Percentiles rank a stretch among this genome's conserved stretches.
Evolutionary conservation across 2,329 filamentous ascomycete genomes (phyloP).

Genomic region (Sordariomycetes sp.): DNA sequence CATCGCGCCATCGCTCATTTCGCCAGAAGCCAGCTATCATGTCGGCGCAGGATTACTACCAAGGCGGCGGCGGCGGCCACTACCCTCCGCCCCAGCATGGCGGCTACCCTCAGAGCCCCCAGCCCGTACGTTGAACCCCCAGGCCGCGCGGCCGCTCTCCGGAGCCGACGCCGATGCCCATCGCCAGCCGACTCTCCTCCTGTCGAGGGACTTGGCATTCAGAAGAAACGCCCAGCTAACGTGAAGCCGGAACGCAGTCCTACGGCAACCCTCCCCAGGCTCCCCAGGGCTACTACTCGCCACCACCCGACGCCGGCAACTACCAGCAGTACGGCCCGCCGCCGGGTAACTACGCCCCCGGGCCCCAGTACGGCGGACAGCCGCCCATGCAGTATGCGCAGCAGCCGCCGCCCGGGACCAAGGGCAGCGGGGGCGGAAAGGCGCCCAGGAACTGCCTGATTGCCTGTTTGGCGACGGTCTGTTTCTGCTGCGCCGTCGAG

Average conservation of each 20-base stretch:
- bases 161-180: too few relatives aligned
- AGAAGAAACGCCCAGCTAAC: neutral
- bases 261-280: constrained; percentile 4
- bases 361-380: constrained; percentile 10
- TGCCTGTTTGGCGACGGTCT: constrained; percentile 37
- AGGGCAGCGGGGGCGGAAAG: constrained; percentile 17
- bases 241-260: neutral
- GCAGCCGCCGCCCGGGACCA: constrained; percentile 17
- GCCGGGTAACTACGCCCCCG: constrained; percentile 1
- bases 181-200: too few relatives aligned
- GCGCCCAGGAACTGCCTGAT: constrained; percentile 30
- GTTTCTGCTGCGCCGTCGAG: constrained; percentile 41
- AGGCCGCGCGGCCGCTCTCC: constrained; percentile 1
- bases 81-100: constrained; percentile 9
- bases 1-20: too few relatives aligned
- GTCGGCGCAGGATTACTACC: constrained; percentile 33
- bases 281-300: constrained; percentile 20
- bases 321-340: constrained; percentile 1
- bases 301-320: constrained; percentile 6
- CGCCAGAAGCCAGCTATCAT: too few relatives aligned
- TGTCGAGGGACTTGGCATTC: too few relatives aligned
- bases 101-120: constrained; percentile 29
- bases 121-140: constrained; percentile 20
- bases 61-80: constrained; percentile 17
- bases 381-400: constrained; percentile 35